Percentiles rank a stretch among this genome's conserved stretches.
Conservation (phyloP, 495 filamentous ascomycete species). For the Clohesyomyces aquaticus region DNA sequence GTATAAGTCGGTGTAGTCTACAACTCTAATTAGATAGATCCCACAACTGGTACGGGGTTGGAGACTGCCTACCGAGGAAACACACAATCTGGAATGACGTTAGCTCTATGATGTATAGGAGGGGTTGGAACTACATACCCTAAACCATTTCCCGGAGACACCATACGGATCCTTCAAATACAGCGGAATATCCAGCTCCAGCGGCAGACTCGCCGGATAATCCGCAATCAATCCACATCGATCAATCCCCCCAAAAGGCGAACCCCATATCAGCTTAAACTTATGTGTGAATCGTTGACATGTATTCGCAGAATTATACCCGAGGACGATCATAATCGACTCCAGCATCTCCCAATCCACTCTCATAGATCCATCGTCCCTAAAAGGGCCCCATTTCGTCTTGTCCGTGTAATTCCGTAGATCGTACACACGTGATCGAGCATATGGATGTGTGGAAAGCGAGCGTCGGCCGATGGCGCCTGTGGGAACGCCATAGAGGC, state of each 20-base stretch:
- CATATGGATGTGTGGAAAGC: constrained; percentile 55
- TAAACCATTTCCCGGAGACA: constrained; percentile 62
- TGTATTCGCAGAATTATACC: constrained; percentile 57
- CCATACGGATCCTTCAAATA: constrained; percentile 62
- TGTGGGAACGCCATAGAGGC: constrained; percentile 60
- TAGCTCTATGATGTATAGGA: not conserved
- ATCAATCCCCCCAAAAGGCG: constrained; percentile 58
- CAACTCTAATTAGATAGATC: constrained; percentile 29
- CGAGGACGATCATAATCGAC: constrained; percentile 63
- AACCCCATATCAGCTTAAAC: constrained; percentile 55
- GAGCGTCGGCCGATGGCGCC: constrained; percentile 41
- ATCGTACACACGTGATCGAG: constrained; percentile 66
- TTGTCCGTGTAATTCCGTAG: constrained; percentile 61
- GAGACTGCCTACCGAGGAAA: constrained; percentile 47
- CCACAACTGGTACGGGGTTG: not conserved
- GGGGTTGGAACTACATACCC: constrained; percentile 42
- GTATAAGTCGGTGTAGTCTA: constrained; percentile 67
- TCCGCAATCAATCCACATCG: constrained; percentile 11
- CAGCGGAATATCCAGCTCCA: constrained; percentile 47
- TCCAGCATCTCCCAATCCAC: constrained; percentile 76
- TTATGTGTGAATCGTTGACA: constrained; percentile 49
- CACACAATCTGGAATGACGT: constrained; percentile 51
- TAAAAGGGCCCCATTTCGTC: constrained; percentile 66
- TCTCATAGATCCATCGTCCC: constrained; percentile 53
- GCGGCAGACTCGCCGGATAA: constrained; percentile 17